These are phyloP conservation scores for Microsporum audouinii DNA, from an alignment of 2,329 filamentous ascomycete species.

Conservation along the genomic window DNA sequence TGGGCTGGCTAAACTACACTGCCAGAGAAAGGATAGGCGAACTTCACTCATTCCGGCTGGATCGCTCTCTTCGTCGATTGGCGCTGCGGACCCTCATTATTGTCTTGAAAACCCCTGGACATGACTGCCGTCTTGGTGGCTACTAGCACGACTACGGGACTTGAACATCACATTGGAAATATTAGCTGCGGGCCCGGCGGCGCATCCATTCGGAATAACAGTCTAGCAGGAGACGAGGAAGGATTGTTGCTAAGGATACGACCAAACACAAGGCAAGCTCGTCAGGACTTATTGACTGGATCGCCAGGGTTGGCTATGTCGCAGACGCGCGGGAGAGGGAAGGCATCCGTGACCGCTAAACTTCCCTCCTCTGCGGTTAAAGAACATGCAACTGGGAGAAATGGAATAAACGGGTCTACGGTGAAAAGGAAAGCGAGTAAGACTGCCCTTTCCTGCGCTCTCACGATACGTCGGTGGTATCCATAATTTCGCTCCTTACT, in stretches of 20 bases:
- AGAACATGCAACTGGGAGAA: conserved; percentile 5
- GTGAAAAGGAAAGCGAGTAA: conserved; percentile 37
- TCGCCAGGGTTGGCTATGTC: conserved; percentile 9
- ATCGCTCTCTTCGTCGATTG: not conserved
- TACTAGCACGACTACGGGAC: conserved; percentile 9
- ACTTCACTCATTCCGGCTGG: not conserved
- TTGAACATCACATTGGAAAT: conserved; percentile 5
- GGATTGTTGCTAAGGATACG: not conserved
- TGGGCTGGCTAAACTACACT: not conserved
- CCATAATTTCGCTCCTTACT: conserved; percentile 6
- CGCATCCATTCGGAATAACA: not conserved
- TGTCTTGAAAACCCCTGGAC: conserved; percentile 6
- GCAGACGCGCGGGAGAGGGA: conserved; percentile 11
- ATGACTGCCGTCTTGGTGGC: conserved; percentile 13
- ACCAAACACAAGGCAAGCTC: not conserved
- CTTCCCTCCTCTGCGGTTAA: not conserved
- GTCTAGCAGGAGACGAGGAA: not conserved
- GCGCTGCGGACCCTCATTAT: not conserved
- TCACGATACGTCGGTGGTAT: not conserved
- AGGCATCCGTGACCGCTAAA: conserved; percentile 5
- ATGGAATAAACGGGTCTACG: conserved; percentile 14
- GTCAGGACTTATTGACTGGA: not conserved
- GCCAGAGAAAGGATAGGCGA: not conserved
- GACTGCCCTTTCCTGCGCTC: conserved; percentile 14
- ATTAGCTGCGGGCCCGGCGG: conserved; percentile 7